phyloP scores from a whole-genome alignment of 805 yeast species.

The Cyberlindnera bimundalis region DNA sequence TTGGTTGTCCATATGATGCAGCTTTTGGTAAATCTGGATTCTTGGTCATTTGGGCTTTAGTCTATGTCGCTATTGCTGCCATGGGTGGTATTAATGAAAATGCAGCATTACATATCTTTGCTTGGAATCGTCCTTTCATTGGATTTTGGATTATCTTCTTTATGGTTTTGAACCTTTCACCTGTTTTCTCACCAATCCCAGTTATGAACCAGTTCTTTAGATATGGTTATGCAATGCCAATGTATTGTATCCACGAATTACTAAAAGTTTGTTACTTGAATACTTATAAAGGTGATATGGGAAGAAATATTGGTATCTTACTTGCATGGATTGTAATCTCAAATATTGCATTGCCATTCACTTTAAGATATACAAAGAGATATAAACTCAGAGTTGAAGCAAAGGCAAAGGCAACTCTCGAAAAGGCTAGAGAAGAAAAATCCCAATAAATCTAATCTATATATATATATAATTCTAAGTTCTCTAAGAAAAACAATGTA shows the following conservation, averaged over 20 bases:
- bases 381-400: constrained; percentile 15
- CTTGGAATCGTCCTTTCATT: constrained; percentile 54
- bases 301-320: constrained; percentile 51
- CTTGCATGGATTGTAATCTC: constrained; percentile 52
- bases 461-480: background rate
- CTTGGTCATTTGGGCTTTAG: constrained; percentile 61
- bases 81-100: constrained; percentile 69
- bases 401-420: constrained; percentile 12
- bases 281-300: constrained; percentile 49
- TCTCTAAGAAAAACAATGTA: constrained; percentile 6
- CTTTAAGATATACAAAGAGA: constrained; percentile 12
- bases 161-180: constrained; percentile 57
- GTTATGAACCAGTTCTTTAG: constrained; percentile 29
- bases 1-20: constrained; percentile 49
- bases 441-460: too few relatives aligned
- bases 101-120: constrained; percentile 44
- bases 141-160: constrained; percentile 70
- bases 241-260: constrained; percentile 54
- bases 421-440: constrained; percentile 9
- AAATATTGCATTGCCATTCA: constrained; percentile 36
- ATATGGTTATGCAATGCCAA: constrained; percentile 61
- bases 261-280: constrained; percentile 51
- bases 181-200: constrained; percentile 57
- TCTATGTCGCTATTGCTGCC: constrained; percentile 59
- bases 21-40: constrained; percentile 64